phyloP scores from a whole-genome alignment of 192 early-diverging fungal species.

The Chytriomyces hyalinus region DNA sequence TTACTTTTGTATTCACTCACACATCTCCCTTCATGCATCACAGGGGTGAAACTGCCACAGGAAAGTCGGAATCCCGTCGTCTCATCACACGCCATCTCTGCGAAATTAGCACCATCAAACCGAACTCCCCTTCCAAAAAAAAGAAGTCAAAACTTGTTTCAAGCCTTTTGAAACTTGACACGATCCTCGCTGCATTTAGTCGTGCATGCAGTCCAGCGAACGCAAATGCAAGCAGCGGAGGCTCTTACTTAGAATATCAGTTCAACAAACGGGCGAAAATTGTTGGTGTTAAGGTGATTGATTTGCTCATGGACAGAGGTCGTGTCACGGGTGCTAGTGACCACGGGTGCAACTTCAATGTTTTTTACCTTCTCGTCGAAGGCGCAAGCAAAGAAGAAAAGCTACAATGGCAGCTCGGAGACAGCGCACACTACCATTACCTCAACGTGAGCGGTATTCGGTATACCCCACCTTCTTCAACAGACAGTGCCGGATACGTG shows the following conservation, averaged over 20 bases:
- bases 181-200: slow-evolving; percentile 77
- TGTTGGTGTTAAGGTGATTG: slow-evolving; percentile 77
- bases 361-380: slow-evolving; percentile 86
- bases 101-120: slow-evolving; percentile 61
- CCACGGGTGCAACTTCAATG: slow-evolving; percentile 88
- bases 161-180: slow-evolving; percentile 70
- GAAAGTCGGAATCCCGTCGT: slow-evolving; percentile 82
- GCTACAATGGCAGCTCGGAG: slow-evolving; percentile 69
- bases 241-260: slow-evolving; percentile 84
- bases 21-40: slow-evolving; percentile 30
- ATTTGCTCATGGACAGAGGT: slow-evolving; percentile 86
- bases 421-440: slow-evolving; percentile 61
- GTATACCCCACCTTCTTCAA: background rate
- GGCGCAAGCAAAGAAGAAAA: slow-evolving; percentile 80
- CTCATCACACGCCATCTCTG: slow-evolving; percentile 77
- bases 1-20: background rate
- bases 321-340: slow-evolving; percentile 64
- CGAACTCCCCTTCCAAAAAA: slow-evolving; percentile 43
- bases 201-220: slow-evolving; percentile 70
- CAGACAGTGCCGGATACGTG: background rate
- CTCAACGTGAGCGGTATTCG: slow-evolving; percentile 42
- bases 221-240: slow-evolving; percentile 70
- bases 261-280: slow-evolving; percentile 84
- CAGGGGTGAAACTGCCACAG: slow-evolving; percentile 86
- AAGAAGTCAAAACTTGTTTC: slow-evolving; percentile 77